Conservation (phyloP, 805 yeast species). For the Yamadazyma phyllophila region DNA sequence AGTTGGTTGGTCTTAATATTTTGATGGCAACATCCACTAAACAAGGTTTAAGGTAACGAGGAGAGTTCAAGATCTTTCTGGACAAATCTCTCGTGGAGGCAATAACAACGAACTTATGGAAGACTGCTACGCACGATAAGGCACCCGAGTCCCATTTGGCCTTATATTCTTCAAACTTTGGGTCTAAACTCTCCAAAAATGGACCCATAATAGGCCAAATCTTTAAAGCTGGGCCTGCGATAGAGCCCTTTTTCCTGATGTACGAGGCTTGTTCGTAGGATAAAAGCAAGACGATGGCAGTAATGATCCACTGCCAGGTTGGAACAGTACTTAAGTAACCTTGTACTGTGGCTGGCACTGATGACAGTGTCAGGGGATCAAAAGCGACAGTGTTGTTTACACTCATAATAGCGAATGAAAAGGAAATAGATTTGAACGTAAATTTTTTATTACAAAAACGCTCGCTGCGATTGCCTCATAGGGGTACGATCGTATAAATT, state of each 20-base stretch:
- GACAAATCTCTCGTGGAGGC: conserved; percentile 87
- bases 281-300: conserved; percentile 47
- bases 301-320: conserved; percentile 44
- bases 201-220: conserved; percentile 97
- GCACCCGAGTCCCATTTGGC: conserved; percentile 96
- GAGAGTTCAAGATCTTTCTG: conserved; percentile 80
- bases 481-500: not conserved
- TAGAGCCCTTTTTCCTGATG: conserved; percentile 75
- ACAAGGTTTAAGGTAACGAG: conserved; percentile 91
- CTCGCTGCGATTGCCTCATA: conserved; percentile 1
- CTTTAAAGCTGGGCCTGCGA: conserved; percentile 87
- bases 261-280: conserved; percentile 78
- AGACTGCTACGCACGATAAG: conserved; percentile 92
- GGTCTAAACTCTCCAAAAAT: conserved; percentile 88
- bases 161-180: conserved; percentile 89
- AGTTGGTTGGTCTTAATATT: conserved; percentile 89
- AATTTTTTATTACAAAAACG: not conserved
- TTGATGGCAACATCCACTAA: conserved; percentile 96
- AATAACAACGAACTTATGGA: conserved; percentile 96
- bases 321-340: not conserved
- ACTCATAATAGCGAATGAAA: conserved; percentile 2
- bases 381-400: not conserved
- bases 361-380: not conserved
- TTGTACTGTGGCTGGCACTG: not conserved
- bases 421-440: not conserved